A percentile compares a stretch with the other conserved stretches of the same genome.
Evolutionary conservation across 768 basidiomycete genomes (phyloP).

Genomic region (Podaxis pistillaris): DNA sequence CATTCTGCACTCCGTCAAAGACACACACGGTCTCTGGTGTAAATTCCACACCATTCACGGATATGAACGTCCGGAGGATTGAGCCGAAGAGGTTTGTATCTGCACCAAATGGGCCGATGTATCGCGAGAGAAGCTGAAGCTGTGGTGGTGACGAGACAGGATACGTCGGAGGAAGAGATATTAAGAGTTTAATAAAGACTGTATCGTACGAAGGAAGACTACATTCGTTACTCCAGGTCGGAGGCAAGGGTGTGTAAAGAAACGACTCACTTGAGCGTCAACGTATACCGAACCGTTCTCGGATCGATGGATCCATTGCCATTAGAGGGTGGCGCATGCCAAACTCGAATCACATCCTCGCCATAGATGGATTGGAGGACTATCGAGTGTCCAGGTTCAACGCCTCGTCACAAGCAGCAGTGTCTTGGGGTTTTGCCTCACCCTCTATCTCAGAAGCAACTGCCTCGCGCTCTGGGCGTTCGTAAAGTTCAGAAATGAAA

Average conservation of each 20-base stretch:
- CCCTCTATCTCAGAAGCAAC: slow-evolving; percentile 50
- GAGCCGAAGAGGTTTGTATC: slow-evolving; percentile 74
- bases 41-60: slow-evolving; percentile 76
- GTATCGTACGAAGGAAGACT: slow-evolving; percentile 57
- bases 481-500: slow-evolving; percentile 32
- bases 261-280: slow-evolving; percentile 56
- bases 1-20: slow-evolving; percentile 82
- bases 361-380: slow-evolving; percentile 87
- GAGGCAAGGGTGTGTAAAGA: neutral
- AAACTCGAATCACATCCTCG: slow-evolving; percentile 59
- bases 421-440: slow-evolving; percentile 18
- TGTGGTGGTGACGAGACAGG: slow-evolving; percentile 72
- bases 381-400: slow-evolving; percentile 22
- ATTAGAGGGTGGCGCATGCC: slow-evolving; percentile 38
- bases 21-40: slow-evolving; percentile 71
- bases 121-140: slow-evolving; percentile 80
- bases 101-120: slow-evolving; percentile 77
- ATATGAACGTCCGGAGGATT: slow-evolving; percentile 79
- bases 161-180: slow-evolving; percentile 61
- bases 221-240: slow-evolving; percentile 24
- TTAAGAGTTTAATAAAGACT: slow-evolving; percentile 49
- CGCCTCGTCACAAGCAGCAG: neutral
- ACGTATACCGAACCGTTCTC: slow-evolving; percentile 60
- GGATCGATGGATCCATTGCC: slow-evolving; percentile 18
- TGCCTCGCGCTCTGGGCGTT: slow-evolving; percentile 36